Evolutionary conservation across 2,329 filamentous ascomycete species (phyloP), one percentile per base, ranked within the genome.

Genomic region (Elsinoe ampelina): DNA sequence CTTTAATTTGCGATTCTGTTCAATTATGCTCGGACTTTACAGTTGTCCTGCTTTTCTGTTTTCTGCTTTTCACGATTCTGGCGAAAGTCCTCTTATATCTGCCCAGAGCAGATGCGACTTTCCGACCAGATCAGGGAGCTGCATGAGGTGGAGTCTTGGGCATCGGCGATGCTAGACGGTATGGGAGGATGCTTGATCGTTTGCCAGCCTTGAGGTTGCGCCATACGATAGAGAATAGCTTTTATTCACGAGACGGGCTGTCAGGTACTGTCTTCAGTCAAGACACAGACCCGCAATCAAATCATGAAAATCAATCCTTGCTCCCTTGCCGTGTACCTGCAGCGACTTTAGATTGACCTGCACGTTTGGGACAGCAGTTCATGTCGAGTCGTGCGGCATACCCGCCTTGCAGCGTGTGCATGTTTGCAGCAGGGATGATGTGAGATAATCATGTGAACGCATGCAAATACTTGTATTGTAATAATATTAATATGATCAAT

Each of bases 271-370:
- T 12, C 26, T 26, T 11, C 41, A 45, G 26, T 8, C 41, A 7
- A 45, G 20, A 45, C 30, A 45, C 41, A 45, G 20, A 22, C 41
- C 41, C 41, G 41, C 41, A 45, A 45, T 45, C n/a, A 45, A 45
- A 45, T 17, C 20, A 4, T 26, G 8, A 17, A 30, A 45, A 12
- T 26, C 19, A 45, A 12, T 11, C 7, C 10, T 42, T 42, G 8
- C 39, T 45, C 20, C 41, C 19, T 30, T 45, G 41, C 41, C 8
- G 20, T 45, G 41, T 45, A 45, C 41, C 41, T 45, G 41, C 41
- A 45, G 20, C 10, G 8, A 13, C 11, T 45, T 45, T 26, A 26
- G 20, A 13, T 22, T 45, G 41, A 30, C 41, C 20, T 26, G 39
- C 26, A 22, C 41, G 41, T 5, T 45, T n/a, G 41, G 41, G 19